Evolutionary conservation across 78 protist species (phyloP).

Genomic region (Dictyostelium citrinum): DNA sequence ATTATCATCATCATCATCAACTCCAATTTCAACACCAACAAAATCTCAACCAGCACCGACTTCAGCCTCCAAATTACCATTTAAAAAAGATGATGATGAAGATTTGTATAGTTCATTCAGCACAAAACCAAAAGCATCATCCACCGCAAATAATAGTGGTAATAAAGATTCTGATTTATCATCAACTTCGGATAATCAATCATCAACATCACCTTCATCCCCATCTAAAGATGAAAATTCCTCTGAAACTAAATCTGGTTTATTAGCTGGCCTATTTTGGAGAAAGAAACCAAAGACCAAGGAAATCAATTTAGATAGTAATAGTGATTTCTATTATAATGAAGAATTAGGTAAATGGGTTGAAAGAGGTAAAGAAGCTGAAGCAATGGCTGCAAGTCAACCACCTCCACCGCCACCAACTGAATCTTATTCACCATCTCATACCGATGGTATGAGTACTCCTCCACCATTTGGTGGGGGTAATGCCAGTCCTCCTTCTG

Average conservation of each 20-base stretch:
- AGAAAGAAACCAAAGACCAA: conserved; percentile 12
- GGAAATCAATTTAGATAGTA: conserved; percentile 30
- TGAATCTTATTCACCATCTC: background rate
- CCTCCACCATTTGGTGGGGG: conserved; percentile 45
- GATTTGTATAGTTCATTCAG: conserved; percentile 57
- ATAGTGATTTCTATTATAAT: conserved; percentile 3
- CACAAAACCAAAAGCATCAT: conserved; percentile 34
- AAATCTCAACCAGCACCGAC: background rate
- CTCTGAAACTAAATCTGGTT: background rate
- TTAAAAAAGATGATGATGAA: conserved; percentile 56
- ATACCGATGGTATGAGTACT: background rate
- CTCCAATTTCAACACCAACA: background rate
- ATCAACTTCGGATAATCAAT: background rate
- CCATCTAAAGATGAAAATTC: background rate
- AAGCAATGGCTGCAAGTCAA: background rate
- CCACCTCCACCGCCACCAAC: conserved; percentile 59
- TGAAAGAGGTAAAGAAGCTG: conserved; percentile 53
- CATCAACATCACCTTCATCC: background rate
- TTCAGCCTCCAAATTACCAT: background rate
- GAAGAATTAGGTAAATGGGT: conserved; percentile 52
- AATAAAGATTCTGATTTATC: background rate
- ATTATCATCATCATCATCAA: no score
- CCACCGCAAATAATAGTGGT: background rate
- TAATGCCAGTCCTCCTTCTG: background rate
- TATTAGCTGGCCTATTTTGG: conserved; percentile 1